Base-by-base conservation (phyloP, 108 stramenopile species). In the Stephanodiscus triporus region DNA sequence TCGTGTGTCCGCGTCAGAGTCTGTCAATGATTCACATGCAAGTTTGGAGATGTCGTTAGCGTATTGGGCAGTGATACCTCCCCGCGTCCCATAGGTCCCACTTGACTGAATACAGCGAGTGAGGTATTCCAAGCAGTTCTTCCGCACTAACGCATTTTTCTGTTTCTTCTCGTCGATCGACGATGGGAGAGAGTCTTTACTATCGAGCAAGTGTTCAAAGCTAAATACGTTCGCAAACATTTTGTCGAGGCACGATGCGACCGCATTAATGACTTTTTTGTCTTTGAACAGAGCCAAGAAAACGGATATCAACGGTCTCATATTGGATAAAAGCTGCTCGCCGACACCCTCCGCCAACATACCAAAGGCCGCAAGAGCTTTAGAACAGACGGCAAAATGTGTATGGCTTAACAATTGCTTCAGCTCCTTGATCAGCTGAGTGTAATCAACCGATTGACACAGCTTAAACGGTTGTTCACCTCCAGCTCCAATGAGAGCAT, bases 321-420 rank as follows among this genome's bases (percentile, higher is more conserved):
- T 67, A 56, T 91, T 71, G n/a, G 91, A 79, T 62, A 70, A 91
- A 5, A 96, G 68, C 59, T 82, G 83, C 66, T 89, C 91, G 9
- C 92, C 92, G 29, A 89, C 92, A n/a, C 95, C 95, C 62, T 87
- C 84, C 19, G 92, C 91, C 32, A 96, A 68, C 91, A 94, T 92
- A 1, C 83, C 84, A 14, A 96, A 68, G 8, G 89, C 88, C 30
- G 69, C 75, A 75, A 94, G 78, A 17, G 91, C 80, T 74, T 94
- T 93, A 17, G 84, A 80, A 23, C 75, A 81, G 36, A 96, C 95
- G 55, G 92, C 91, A 81, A 87, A 93, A 70, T 96, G 95, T 4
- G 92, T 90, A 54, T 96, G 92, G 9, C 77, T 62, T 23, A 96
- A 66, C 45, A 94, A 76, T 36, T 82, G 70, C 69, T 85, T 90